Evolutionary conservation across 345 rosid genomes (phyloP).

Genomic region (Microcos paniculata): DNA sequence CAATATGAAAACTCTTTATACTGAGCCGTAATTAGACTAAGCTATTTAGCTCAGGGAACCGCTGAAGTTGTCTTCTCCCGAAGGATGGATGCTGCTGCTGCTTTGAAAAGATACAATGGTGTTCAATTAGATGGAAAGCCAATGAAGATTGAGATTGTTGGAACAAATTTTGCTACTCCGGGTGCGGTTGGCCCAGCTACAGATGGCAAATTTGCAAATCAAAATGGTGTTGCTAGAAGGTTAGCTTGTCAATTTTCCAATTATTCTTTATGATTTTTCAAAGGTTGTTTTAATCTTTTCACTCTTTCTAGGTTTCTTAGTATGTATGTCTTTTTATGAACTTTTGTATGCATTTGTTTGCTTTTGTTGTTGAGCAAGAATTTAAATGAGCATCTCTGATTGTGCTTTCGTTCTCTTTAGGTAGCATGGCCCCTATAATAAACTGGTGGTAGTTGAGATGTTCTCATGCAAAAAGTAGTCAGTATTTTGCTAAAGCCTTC

Average conservation of each 20-base stretch:
- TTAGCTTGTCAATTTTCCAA: constrained; percentile 3
- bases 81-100: constrained; percentile 54
- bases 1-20: constrained; percentile 9
- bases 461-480: not conserved
- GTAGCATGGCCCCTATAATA: no score
- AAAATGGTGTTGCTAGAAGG: constrained; percentile 35
- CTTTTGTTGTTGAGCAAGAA: not conserved
- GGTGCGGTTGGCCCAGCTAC: constrained; percentile 29
- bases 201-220: constrained; percentile 40
- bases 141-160: constrained; percentile 68
- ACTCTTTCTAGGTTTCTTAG: not conserved
- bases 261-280: not conserved
- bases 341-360: not conserved
- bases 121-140: constrained; percentile 75
- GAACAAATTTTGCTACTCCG: constrained; percentile 34
- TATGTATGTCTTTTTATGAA: not conserved
- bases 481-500: no score
- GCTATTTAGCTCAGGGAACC: constrained; percentile 51
- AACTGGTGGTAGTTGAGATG: not conserved
- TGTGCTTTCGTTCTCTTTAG: no score
- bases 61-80: constrained; percentile 63
- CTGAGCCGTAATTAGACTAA: constrained; percentile 16
- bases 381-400: not conserved
- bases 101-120: constrained; percentile 64
- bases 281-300: not conserved